Percentiles rank a stretch among this genome's conserved stretches.
These are phyloP conservation scores for Skeletonema grethae DNA, from an alignment of 108 stramenopile genomes.

Conservation along the genomic window DNA sequence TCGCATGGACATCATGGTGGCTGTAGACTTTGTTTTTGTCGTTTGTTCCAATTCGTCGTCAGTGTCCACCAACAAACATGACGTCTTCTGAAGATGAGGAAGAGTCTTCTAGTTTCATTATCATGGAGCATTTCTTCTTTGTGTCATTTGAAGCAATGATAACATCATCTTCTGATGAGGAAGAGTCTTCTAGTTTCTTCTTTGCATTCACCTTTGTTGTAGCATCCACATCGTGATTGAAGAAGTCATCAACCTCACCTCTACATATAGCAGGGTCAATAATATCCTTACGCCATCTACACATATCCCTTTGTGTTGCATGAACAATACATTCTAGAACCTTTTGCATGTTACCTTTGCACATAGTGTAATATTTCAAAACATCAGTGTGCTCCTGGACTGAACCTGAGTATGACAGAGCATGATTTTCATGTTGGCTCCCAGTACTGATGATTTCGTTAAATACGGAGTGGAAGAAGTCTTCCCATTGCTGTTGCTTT, in stretches of 20 bases:
- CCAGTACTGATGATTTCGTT: conserved; percentile 15
- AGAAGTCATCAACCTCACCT: conserved; percentile 22
- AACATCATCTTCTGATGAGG: conserved; percentile 19
- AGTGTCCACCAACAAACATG: conserved; percentile 14
- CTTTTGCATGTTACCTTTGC: conserved; percentile 29
- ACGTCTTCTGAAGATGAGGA: background rate
- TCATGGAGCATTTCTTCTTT: too few species aligned
- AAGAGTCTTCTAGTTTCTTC: conserved; percentile 5
- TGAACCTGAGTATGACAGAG: conserved; percentile 17
- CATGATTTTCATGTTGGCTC: background rate
- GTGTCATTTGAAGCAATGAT: too few species aligned
- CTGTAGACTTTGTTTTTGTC: background rate
- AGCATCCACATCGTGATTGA: background rate
- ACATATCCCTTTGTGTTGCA: conserved; percentile 8
- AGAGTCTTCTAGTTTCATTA: too few species aligned
- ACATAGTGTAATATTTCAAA: conserved; percentile 22
- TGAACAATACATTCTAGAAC: conserved; percentile 27
- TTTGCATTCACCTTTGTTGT: background rate
- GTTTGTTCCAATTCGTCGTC: conserved; percentile 18
- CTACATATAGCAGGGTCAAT: conserved; percentile 15
- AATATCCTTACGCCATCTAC: conserved; percentile 34
- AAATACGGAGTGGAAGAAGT: conserved; percentile 38
- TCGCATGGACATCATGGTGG: conserved; percentile 13
- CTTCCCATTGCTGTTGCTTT: conserved; percentile 24
- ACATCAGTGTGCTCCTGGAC: conserved; percentile 20